Evolutionary conservation across 2,329 filamentous ascomycete genomes (phyloP), one percentile per base, ranked within the genome.

Genomic region (Diplodia corticola): DNA sequence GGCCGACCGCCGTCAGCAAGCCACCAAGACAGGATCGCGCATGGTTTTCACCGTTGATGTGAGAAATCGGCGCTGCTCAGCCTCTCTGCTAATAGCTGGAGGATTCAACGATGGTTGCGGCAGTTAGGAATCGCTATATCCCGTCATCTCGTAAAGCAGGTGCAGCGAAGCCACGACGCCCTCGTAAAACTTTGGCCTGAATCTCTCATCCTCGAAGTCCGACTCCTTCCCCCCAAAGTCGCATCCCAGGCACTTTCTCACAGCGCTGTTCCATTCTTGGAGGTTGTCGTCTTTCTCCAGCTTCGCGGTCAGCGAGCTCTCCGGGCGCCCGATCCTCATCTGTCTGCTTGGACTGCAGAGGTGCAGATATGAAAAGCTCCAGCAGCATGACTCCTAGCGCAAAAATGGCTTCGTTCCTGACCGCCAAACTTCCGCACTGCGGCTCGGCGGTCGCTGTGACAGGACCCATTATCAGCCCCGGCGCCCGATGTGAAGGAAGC

Each of bases 331-430:
- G 37, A 26, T 49, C 57, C 9, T 49, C 40, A 17, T 46, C 54
- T 9, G 54, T 59, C 30, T 59, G 54, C 26, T 12, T 20, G 15
- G 35, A 59, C 15, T 30, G 35, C 33, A 59, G 54, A n/a, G 33
- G 33, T n/a, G 57, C 57, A 15, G 37, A 33, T 26, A 61, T 49
- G 17, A 24, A 48, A 15, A 49, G 40, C 35, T 60, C 55, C 40
- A 60, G 22, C 35, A 60, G 20, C 35, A 48, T 46, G 20, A 48
- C 24, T 22, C 55, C 55, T 24, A 59, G 37, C 12, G 35, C 55
- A 30, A 60, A 60, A 17, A 60, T 30, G 24, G 55, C 55, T 37
- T 59, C 55, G 12, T 48, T 60, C 22, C 55, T 60, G 55, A 60
- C 40, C 35, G 40, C 35, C 55, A 5, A 5, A 30, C 44, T 59